Percentiles rank a stretch among this genome's conserved stretches.
These are phyloP conservation scores for Mucor saturninus DNA, from an alignment of 371 early-diverging fungal species.

Conservation along the genomic window DNA sequence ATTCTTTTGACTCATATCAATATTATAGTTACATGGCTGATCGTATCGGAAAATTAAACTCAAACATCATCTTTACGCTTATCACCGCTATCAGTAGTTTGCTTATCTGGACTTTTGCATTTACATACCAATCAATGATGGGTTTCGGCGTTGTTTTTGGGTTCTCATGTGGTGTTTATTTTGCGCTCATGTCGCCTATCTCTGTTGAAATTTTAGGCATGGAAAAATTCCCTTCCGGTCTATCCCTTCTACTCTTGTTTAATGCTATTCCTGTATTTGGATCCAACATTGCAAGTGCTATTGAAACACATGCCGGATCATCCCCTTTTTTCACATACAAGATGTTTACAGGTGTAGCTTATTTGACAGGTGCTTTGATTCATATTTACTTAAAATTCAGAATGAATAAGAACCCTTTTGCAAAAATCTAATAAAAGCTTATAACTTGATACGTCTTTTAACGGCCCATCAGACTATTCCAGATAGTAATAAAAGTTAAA, in stretches of 20 bases:
- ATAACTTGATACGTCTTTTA: too few relatives aligned
- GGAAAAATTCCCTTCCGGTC: slow-evolving; percentile 47
- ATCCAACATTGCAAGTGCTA: slow-evolving; percentile 44
- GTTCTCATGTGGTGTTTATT: slow-evolving; percentile 60
- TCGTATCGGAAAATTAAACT: slow-evolving; percentile 61
- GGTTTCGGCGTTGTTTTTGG: slow-evolving; percentile 64
- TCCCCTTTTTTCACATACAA: slow-evolving; percentile 40
- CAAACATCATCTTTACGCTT: slow-evolving; percentile 50
- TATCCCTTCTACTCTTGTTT: slow-evolving; percentile 38
- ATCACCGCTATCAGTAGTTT: slow-evolving; percentile 54
- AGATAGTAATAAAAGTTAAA: too few relatives aligned
- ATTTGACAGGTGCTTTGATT: slow-evolving; percentile 27
- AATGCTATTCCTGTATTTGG: slow-evolving; percentile 40
- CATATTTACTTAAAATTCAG: slow-evolving; percentile 33
- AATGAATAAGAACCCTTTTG: slow-evolving; percentile 27
- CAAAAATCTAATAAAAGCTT: slow-evolving; percentile 17
- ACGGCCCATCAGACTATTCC: too few relatives aligned
- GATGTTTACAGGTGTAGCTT: slow-evolving; percentile 42
- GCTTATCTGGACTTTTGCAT: slow-evolving; percentile 66
- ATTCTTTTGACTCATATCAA: not conserved
- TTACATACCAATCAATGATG: slow-evolving; percentile 44
- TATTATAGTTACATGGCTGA: slow-evolving; percentile 37
- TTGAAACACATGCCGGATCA: slow-evolving; percentile 27
- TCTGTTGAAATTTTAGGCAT: slow-evolving; percentile 37
- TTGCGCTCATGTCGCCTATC: slow-evolving; percentile 43